A percentile compares a stretch with the other conserved stretches of the same genome.
Evolutionary conservation across 768 basidiomycete species (phyloP).

Genomic region (Auricularia heimuer): DNA sequence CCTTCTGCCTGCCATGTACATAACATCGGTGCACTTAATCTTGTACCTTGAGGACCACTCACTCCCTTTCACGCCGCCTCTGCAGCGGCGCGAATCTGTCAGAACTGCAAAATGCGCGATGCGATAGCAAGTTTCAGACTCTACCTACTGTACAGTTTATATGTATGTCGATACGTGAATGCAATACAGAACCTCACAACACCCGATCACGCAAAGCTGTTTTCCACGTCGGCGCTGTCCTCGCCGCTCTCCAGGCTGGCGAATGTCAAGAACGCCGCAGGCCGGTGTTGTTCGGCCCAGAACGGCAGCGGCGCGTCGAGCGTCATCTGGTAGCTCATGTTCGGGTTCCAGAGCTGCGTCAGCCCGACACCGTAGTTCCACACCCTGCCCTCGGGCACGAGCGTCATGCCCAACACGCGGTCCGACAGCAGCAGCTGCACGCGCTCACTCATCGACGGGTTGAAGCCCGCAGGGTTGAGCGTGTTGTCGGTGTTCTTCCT

Average conservation of each 20-base stretch:
- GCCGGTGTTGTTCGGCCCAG: conserved; percentile 94
- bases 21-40: too few species aligned
- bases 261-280: conserved; percentile 92
- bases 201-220: conserved; percentile 66
- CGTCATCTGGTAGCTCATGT: conserved; percentile 68
- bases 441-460: conserved; percentile 97
- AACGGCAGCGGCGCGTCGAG: conserved; percentile 90
- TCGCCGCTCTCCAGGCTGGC: conserved; percentile 84
- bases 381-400: conserved; percentile 86
- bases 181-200: neutral
- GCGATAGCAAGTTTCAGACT: neutral
- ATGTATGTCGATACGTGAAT: neutral
- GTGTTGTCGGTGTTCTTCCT: conserved; percentile 85
- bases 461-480: conserved; percentile 83
- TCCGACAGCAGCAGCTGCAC: conserved; percentile 86
- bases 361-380: conserved; percentile 97
- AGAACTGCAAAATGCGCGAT: too few species aligned
- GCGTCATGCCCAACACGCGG: conserved; percentile 89
- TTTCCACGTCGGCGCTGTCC: conserved; percentile 92
- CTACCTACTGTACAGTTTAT: neutral
- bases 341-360: conserved; percentile 84
- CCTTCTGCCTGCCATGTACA: neutral
- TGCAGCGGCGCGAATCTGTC: too few species aligned
- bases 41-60: too few species aligned
- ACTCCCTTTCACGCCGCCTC: too few species aligned